Evolutionary conservation across 768 basidiomycete species (phyloP).

Genomic region (Candolleomyces efflorescens): DNA sequence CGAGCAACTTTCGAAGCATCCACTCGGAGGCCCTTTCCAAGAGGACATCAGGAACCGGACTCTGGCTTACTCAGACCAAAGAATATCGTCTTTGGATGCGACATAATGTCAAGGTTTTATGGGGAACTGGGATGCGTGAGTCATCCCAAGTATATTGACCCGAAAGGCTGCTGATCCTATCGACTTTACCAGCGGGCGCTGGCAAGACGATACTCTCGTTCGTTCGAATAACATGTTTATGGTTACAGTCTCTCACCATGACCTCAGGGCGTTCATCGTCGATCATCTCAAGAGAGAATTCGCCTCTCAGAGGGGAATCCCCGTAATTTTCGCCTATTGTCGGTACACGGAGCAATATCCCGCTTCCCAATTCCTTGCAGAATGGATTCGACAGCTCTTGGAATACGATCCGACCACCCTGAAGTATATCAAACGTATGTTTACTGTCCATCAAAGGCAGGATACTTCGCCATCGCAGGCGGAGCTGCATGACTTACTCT

Average conservation of each 20-base stretch:
- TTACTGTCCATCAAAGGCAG: background rate
- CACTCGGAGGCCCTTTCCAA: background rate
- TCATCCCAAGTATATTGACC: no score
- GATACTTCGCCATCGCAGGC: background rate
- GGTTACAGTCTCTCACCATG: background rate
- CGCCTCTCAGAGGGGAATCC: background rate
- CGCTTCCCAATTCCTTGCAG: background rate
- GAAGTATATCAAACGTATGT: background rate
- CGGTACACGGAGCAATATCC: conserved; percentile 1
- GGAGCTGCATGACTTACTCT: background rate
- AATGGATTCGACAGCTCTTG: background rate
- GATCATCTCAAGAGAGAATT: background rate
- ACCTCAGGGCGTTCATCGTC: background rate
- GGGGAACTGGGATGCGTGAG: conserved; percentile 3
- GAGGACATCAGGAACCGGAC: background rate
- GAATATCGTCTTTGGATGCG: background rate
- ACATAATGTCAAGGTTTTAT: background rate
- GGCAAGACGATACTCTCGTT: conserved; percentile 1
- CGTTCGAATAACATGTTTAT: background rate
- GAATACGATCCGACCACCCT: background rate
- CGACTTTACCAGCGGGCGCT: background rate
- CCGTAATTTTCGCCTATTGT: conserved; percentile 1
- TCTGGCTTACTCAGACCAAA: background rate
- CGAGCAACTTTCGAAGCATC: background rate
- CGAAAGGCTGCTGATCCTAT: background rate